Base-by-base conservation (phyloP, 768 basidiomycete genomes). In the Mycena latifolia region DNA sequence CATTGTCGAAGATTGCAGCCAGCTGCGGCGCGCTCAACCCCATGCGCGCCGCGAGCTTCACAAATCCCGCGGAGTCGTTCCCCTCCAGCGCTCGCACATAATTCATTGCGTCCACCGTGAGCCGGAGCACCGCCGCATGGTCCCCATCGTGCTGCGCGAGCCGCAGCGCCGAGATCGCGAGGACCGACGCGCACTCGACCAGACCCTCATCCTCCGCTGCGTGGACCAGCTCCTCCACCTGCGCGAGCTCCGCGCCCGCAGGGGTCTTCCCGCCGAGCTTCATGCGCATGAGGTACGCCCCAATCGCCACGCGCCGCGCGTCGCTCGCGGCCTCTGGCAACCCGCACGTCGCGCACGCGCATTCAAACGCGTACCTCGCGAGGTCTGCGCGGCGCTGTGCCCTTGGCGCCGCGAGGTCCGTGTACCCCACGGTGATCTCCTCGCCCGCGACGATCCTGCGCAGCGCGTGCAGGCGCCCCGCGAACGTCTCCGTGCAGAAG, bases 161-260 rank as follows among this genome's bases (percentile, higher is more conserved):
- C 4, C 68, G 64, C 41, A 65, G 5, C 18, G 41, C 68, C 8
- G 68, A 69, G 17, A 69, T 25, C 10, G 25, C 45, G 22, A 69
- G 51, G 24, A 66, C 50, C 12, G 55, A 62, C 35, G 56, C 55
- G 7, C 33, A 63, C 55, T 69, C 63, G 14, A 62, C 55, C 15
- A 69, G 67, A 27, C 64, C 63, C 25, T 69, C 68, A 46, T 57
- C 60, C 27, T 66, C 60, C 18, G 68, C 68, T 54, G 55, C 52
- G 20, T 8, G 8, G 1, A 66, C 48, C 28, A 69, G 15, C 55
- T 62, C 37, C 41, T 66, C 58, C 46, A 58, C 60, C 2, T 28
- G 45, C 22, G 22, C 51, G 15, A 62, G 51, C 28, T 50, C n/a
- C 35, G 51, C 63, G 1, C 48, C 55, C 11, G 33, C 7, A 3